Base-by-base conservation (phyloP, 192 early-diverging fungal genomes). In the Umbelopsis isabellina region DNA sequence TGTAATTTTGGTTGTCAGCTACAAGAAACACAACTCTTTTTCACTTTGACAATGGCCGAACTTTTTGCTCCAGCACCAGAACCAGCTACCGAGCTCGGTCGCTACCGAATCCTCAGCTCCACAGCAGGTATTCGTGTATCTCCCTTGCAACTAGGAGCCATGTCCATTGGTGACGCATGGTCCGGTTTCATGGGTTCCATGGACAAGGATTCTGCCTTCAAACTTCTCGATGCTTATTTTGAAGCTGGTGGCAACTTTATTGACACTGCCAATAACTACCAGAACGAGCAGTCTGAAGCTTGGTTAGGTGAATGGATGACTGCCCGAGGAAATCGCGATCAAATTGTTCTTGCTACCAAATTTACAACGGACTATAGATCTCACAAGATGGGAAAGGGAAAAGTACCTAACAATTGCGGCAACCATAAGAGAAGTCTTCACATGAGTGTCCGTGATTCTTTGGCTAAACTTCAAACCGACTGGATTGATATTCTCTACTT, bases 261-360 rank as follows among this genome's bases (percentile, higher is more conserved):
- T 50, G 85, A 79, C 45, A 83, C 75, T 27, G 87, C 87, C 27
- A 84, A 89, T 46, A 82, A 82, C 12, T 89, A 89, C 65, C 75
- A 73, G 25, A 83, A 89, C 64, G 87, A 85, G 0, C 76, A 89
- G 30, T 76, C 75, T 33, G 89, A 90, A 66, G 21, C 66, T 2
- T 84, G 88, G 71, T 46, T 89, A n/a, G 88, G 89, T 20, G 79
- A 85, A 50, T 87, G 83, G 44, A 69, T 90, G 12, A 44, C 74
- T 1, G 67, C 81, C 49, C 84, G 85, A 47, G 25, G 25, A 25
- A 66, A 23, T 66, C 80, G 87, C 44, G 83, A 83, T 51, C 73
- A 85, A 27, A 73, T 89, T 27, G 86, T 89, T 12, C 52, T 89
- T 30, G 87, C 87, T 1, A 88, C 87, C 47, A 89, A 89, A 66